These are phyloP conservation scores for Glarea lozoyensis DNA, from an alignment of 495 filamentous ascomycete genomes.

Conservation along the genomic window DNA sequence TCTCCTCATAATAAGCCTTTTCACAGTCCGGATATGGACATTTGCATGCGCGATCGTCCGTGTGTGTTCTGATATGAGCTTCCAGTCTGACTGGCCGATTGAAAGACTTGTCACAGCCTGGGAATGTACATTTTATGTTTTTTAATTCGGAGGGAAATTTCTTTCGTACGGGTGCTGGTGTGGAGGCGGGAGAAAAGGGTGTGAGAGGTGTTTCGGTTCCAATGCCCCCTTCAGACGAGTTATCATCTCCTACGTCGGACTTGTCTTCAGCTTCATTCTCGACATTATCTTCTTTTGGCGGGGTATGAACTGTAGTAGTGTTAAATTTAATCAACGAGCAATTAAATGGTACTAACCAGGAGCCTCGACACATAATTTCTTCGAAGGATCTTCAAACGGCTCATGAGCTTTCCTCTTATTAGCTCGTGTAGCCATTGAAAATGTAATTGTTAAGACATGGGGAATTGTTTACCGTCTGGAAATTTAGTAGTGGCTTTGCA, in stretches of 20 bases:
- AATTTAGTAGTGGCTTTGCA: background rate
- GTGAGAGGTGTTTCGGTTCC: slow-evolving; percentile 40
- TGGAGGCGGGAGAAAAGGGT: slow-evolving; percentile 42
- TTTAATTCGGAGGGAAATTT: slow-evolving; percentile 64
- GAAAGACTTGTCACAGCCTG: slow-evolving; percentile 72
- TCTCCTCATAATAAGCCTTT: slow-evolving; percentile 72
- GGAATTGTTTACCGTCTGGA: background rate
- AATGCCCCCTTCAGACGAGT: slow-evolving; percentile 33
- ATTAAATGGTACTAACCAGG: slow-evolving; percentile 4
- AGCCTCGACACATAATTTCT: slow-evolving; percentile 10
- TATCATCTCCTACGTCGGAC: slow-evolving; percentile 17
- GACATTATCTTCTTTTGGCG: slow-evolving; percentile 11
- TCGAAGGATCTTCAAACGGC: slow-evolving; percentile 1
- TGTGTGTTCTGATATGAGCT: slow-evolving; percentile 73
- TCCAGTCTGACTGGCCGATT: slow-evolving; percentile 73
- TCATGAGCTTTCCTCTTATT: slow-evolving; percentile 14
- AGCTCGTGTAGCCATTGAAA: slow-evolving; percentile 8
- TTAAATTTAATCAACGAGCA: slow-evolving; percentile 1
- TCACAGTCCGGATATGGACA: slow-evolving; percentile 63
- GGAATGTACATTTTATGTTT: slow-evolving; percentile 58
- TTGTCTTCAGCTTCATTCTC: slow-evolving; percentile 2
- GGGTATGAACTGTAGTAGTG: slow-evolving; percentile 8
- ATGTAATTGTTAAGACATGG: background rate
- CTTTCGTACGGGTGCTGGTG: no score
- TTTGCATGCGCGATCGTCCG: slow-evolving; percentile 62